Evolutionary conservation across 345 rosid genomes (phyloP), one percentile per base, ranked within the genome.

Genomic region (Ceriops zippeliana): DNA sequence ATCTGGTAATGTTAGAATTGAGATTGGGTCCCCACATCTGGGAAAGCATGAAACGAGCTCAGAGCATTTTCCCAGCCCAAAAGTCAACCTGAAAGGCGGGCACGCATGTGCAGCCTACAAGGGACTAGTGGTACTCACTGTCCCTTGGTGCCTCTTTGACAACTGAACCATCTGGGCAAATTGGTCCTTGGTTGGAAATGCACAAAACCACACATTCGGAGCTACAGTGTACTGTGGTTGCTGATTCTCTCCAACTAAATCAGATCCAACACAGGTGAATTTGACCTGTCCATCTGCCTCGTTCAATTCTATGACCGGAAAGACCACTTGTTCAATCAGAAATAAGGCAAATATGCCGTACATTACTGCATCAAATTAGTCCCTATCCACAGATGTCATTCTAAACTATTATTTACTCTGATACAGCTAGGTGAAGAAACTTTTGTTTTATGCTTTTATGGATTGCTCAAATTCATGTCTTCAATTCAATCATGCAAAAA

Each of bases 31-130:
- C 42, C 13, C 42, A 37, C 1, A 37, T 37, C 7, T 37, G 42
- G 42, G 42, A 37, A 34, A 93, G 54, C 0, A 67, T 0, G 86
- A 72, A 54, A 93, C 52, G 70, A 89, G 87, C 24, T 93, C 81
- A 1, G 91, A 78, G 56, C 87, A 84, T 69, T 79, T 89, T 2
- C 83, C 98, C 1, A 89, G 85, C 84, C 86, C 90, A 9, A 90
- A 93, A 73, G 90, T 89, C 82, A 28, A 81, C 89, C 83, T 93
- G 97, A 76, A 93, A 93, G 51, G 90, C 98, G 3, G 97, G 98
- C 8, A 96, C 91, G 51, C 97, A 90, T 52, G 97, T 90, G 83
- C 98, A 93, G 13, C 97, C 97, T 15, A 89, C 95, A n/a, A 93
- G 84, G 61, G 96, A 83, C 79, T 77, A 90, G 69, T 90, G 92